Evolutionary conservation across 116 monocot genomes (phyloP).

Genomic region (Phalaenopsis hybrid): DNA sequence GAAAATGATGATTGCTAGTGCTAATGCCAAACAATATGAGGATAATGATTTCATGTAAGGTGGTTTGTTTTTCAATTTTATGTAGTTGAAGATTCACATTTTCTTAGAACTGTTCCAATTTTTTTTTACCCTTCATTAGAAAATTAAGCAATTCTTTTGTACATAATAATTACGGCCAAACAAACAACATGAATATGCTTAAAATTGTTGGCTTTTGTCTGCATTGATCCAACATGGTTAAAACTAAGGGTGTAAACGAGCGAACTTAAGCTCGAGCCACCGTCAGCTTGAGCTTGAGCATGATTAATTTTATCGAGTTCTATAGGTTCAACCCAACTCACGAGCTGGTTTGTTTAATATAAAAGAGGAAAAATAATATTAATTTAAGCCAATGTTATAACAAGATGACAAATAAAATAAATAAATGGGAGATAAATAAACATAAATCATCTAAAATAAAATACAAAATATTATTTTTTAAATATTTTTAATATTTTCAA

Average conservation of each 20-base stretch:
- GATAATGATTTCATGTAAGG: neutral
- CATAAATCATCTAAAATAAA: too few relatives aligned
- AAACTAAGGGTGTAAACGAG: neutral
- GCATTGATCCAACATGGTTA: neutral
- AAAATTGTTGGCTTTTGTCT: neutral
- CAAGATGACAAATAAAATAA: too few relatives aligned
- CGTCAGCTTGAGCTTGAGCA: too few relatives aligned
- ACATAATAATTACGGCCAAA: neutral
- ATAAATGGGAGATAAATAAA: too few relatives aligned
- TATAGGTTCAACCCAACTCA: neutral
- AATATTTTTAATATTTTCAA: too few relatives aligned
- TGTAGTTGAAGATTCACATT: neutral
- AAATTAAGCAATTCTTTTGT: neutral
- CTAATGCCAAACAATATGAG: neutral
- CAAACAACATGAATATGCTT: neutral
- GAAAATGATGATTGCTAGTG: too few relatives aligned
- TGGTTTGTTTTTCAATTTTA: neutral
- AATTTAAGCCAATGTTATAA: too few relatives aligned
- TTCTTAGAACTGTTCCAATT: neutral
- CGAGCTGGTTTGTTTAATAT: neutral
- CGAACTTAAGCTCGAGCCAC: too few relatives aligned
- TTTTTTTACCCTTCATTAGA: neutral
- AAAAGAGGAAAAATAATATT: too few relatives aligned
- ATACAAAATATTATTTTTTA: too few relatives aligned
- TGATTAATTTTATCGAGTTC: too few relatives aligned